Base-by-base conservation (phyloP, 352 stramenopile species). In the Phytophthora fragariae region DNA sequence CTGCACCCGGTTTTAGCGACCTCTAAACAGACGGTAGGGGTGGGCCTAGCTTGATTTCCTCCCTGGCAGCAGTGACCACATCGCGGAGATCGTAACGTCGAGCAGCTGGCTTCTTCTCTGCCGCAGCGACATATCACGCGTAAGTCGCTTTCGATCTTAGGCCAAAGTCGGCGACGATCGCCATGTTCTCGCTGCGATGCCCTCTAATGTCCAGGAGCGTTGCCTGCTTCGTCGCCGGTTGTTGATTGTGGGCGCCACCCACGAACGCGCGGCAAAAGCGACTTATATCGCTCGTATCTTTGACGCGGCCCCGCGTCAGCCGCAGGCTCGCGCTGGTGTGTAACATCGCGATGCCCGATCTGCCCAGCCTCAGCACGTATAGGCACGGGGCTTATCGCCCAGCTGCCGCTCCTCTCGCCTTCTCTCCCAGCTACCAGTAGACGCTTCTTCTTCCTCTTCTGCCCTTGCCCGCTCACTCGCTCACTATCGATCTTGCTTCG, bases 401-500 rank as follows among this genome's bases (percentile, higher is more conserved):
- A 69, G 68, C 73, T 76, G 63, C 31, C 66, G 71, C 67, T 73
- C 41, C 62, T 62, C 37, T 39, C 41, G 46, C 11, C 47, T 57
- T 50, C 39, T 65, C 44, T 27, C n/a, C 31, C 39, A 41, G 27
- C 35, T 10, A 41, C 41, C 41, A 49, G 41, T 19, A 49, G 41
- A 50, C 41, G 41, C 41, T 21, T 49, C 41, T 15, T 49, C 35
- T 41, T 41, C 24, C 35, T 15, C 10, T 41, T 3, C 11, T 44
- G 12, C 37, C 11, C 37, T 14, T 17, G 37, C 37, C 37, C 37
- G 37, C 37, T 44, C 37, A 17, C 37, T 44, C 44, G 0, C 55
- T 79, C 75, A 82, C 68, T 82, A 77, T 82, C 68, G 52, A 73
- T 71, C 49, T 79, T 46, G 56, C 75, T 72, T 80, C 68, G 65